Base-by-base conservation (phyloP, 345 rosid genomes). In the Linum usitatissimum region DNA sequence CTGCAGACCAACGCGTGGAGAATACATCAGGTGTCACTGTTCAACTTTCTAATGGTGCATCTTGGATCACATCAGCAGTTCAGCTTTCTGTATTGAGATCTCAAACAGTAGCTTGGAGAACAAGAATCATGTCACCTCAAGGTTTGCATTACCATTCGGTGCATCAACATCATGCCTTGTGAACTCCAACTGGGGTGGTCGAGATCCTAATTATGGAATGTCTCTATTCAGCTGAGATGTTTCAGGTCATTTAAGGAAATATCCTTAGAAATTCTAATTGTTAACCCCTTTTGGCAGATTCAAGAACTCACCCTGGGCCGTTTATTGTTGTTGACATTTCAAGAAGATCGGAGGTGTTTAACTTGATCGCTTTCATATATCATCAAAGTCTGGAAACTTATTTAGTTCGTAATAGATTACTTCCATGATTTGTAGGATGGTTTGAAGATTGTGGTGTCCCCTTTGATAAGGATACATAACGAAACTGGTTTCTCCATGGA, bases 241-340 rank as follows among this genome's bases (percentile, higher is more conserved):
- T 48, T 58, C 40, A 39, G 64, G 69, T 63, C n/a, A n/a, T n/a
- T n/a, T n/a, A n/a, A n/a, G n/a, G 9, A 62, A 23, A 17, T 56
- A 45, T 51, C 19, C 30, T 63, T 63, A 18, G 18, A 19, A 34
- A 18, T 65, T 12, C 40, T 57, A 60, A 59, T 57, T 36, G 28
- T 54, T n/a, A 13, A 54, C 4, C 34, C 58, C 67, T 58, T 61
- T 61, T 59, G 73, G 57, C 84, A 91, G 98, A 81, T 77, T 82
- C 96, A 65, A 88, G 75, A 79, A 82, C 82, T 74, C 80, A 81
- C 66, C 98, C 96, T 38, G 98, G 98, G 58, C 98, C 98, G 9
- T 80, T 86, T 73, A 45, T 91, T 73, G 85, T 91, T 55, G 81
- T 85, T 64, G 92, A 86, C 71, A 68, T 85, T 71, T 77, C 79